Conservation (phyloP, 176 grass and related monocot species). For the Dactylis glomerata region DNA sequence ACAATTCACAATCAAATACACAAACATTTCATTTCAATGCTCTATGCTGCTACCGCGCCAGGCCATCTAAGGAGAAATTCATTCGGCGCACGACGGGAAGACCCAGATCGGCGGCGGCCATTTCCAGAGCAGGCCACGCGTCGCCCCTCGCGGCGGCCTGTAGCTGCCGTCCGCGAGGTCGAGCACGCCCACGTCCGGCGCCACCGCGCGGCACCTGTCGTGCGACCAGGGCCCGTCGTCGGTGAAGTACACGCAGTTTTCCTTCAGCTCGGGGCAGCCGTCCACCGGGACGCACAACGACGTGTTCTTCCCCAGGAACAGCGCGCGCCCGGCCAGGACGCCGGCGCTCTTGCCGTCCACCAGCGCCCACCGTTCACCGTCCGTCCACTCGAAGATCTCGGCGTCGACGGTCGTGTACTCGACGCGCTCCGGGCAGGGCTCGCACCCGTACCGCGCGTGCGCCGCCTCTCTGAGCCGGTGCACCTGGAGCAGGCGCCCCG, state of each 20-base stretch:
- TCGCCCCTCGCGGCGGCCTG: constrained; percentile 18
- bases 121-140: constrained; percentile 37
- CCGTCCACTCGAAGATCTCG: constrained; percentile 48
- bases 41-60: no score
- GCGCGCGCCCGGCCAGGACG: constrained; percentile 12
- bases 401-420: constrained; percentile 46
- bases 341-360: not conserved
- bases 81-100: constrained; percentile 31
- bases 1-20: no score
- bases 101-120: constrained; percentile 61
- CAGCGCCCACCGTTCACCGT: not conserved
- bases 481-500: constrained; percentile 41
- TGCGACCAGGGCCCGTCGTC: constrained; percentile 52
- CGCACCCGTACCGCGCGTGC: constrained; percentile 33
- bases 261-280: constrained; percentile 6
- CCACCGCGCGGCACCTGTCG: constrained; percentile 55
- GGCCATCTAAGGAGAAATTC: not conserved
- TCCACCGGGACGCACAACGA: constrained; percentile 31
- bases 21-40: no score
- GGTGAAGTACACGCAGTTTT: constrained; percentile 54
- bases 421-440: constrained; percentile 40
- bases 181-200: constrained; percentile 54
- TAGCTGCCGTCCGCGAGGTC: constrained; percentile 45
- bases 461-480: constrained; percentile 20
- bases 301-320: constrained; percentile 58